phyloP scores from a whole-genome alignment of 805 yeast species.

The Cyberlindnera subsufficiens region DNA sequence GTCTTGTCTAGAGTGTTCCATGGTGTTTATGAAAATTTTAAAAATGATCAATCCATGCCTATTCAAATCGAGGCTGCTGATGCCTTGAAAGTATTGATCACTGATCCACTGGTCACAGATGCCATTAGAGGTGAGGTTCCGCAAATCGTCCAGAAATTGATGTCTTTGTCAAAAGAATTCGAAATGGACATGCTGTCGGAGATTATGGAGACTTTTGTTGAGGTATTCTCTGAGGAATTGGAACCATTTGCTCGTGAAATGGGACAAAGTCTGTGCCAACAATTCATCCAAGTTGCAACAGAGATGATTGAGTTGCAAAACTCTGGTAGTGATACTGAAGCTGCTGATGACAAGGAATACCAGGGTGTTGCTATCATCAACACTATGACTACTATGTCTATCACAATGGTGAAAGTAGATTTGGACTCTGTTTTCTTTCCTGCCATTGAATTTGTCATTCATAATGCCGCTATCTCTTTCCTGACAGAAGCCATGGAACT shows the following conservation, averaged over 20 bases:
- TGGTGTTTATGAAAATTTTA: constrained; percentile 33
- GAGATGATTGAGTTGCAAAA: constrained; percentile 43
- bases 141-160: constrained; percentile 72
- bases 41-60: constrained; percentile 49
- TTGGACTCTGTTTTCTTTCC: constrained; percentile 53
- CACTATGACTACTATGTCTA: constrained; percentile 67
- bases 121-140: constrained; percentile 70
- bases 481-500: constrained; percentile 60
- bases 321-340: constrained; percentile 15
- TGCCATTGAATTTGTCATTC: constrained; percentile 51
- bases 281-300: constrained; percentile 50
- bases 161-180: constrained; percentile 69
- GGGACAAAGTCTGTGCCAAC: constrained; percentile 53
- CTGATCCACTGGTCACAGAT: constrained; percentile 61
- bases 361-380: constrained; percentile 64
- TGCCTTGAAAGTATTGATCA: constrained; percentile 75
- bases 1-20: constrained; percentile 35
- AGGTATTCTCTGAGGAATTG: constrained; percentile 75
- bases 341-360: constrained; percentile 54
- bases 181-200: constrained; percentile 82
- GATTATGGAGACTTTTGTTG: constrained; percentile 96
- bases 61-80: constrained; percentile 83
- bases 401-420: constrained; percentile 55
- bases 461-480: constrained; percentile 53
- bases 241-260: constrained; percentile 80